Evolutionary conservation across 768 basidiomycete species (phyloP).

Genomic region (Macrolepiota albuminosa): DNA sequence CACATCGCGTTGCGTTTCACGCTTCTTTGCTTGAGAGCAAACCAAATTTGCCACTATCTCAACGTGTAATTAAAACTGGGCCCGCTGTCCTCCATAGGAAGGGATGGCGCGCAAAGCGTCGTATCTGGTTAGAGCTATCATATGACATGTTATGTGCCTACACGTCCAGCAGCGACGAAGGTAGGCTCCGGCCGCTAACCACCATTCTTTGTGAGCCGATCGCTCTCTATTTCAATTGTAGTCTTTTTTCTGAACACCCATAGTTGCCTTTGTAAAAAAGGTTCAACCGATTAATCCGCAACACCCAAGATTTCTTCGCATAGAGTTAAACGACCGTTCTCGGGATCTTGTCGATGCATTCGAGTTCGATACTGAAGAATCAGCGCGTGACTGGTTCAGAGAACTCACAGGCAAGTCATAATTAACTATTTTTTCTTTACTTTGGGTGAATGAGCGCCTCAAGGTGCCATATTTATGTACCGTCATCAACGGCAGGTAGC

Average conservation of each 20-base stretch:
- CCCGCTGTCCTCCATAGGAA: conserved; percentile 42
- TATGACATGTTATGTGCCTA: conserved; percentile 58
- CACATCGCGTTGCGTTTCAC: conserved; percentile 61
- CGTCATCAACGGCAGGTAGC: conserved; percentile 37
- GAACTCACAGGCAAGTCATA: conserved; percentile 37
- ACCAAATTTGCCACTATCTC: conserved; percentile 24
- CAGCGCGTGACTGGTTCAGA: conserved; percentile 43
- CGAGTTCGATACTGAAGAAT: conserved; percentile 58
- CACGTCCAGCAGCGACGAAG: conserved; percentile 49
- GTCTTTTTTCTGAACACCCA: background rate
- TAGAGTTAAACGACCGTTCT: conserved; percentile 28
- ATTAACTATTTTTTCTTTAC: background rate
- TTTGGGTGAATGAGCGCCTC: background rate
- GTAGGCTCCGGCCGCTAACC: conserved; percentile 47
- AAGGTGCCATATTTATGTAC: conserved; percentile 42
- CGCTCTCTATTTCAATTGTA: background rate
- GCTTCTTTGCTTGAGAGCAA: conserved; percentile 49
- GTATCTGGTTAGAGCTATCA: conserved; percentile 60
- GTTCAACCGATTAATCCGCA: conserved; percentile 40
- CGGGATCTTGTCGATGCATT: conserved; percentile 23
- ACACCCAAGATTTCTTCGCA: conserved; percentile 36
- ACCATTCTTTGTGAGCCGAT: conserved; percentile 44
- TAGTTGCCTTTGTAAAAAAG: conserved; percentile 46
- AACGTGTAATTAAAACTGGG: conserved; percentile 44
- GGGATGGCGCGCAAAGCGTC: conserved; percentile 39